Percentiles rank a stretch among this genome's conserved stretches.
Evolutionary conservation across 306 rosid species (phyloP).

Genomic region (Geum urbanum): DNA sequence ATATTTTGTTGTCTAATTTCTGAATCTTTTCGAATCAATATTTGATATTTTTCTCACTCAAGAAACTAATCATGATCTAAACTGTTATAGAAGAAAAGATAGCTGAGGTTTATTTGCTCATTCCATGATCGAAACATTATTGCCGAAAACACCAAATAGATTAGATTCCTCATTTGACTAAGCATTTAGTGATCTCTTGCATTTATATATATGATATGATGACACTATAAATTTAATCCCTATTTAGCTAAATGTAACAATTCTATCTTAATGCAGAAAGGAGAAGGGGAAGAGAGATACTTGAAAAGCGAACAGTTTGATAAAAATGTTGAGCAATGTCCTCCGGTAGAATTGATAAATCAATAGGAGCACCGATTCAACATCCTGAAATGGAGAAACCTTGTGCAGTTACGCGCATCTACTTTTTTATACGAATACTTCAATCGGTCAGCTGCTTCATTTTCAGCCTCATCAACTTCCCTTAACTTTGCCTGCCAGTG

Average conservation of each 20-base stretch:
- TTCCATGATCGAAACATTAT: background rate
- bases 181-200: background rate
- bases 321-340: conserved; percentile 5
- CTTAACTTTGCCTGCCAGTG: no score
- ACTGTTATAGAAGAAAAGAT: background rate
- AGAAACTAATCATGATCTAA: background rate
- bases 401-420: background rate
- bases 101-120: background rate
- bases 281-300: conserved; percentile 20
- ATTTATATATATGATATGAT: no score
- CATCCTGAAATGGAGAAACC: background rate
- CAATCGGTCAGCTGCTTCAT: no score
- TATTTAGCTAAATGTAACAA: background rate
- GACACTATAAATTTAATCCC: background rate
- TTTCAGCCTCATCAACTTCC: no score
- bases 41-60: background rate
- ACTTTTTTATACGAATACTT: no score
- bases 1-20: background rate
- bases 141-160: background rate
- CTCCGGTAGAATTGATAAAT: conserved; percentile 13
- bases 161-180: background rate
- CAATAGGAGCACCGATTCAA: background rate
- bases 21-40: background rate
- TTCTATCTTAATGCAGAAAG: conserved; percentile 25
- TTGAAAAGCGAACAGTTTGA: conserved; percentile 14